These are phyloP conservation scores for Sanguinoderma infundibulare DNA, from an alignment of 1,284 basidiomycete genomes.

Conservation along the genomic window DNA sequence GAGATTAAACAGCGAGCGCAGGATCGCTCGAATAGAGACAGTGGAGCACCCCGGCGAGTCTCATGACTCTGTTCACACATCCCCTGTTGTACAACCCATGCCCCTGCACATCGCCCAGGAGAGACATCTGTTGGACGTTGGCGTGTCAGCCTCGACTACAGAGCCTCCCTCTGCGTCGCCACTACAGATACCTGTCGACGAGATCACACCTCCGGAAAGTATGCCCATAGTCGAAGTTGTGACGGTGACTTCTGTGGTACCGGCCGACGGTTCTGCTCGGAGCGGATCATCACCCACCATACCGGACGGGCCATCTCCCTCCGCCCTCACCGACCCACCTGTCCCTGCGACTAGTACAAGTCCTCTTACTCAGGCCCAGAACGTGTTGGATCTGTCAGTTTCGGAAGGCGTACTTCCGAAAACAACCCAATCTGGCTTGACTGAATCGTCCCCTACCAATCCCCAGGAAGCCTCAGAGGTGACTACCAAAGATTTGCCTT, in stretches of 20 bases:
- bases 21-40: slow-evolving; percentile 26
- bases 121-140: slow-evolving; percentile 3
- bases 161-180: not conserved
- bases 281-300: not conserved
- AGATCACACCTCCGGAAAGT: not conserved
- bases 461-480: not conserved
- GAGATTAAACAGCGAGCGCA: slow-evolving; percentile 56
- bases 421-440: not conserved
- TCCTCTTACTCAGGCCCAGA: no score
- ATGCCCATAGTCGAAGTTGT: slow-evolving; percentile 14
- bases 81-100: slow-evolving; percentile 8
- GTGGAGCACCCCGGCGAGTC: slow-evolving; percentile 10
- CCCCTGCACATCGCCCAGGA: slow-evolving; percentile 17
- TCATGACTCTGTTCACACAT: not conserved
- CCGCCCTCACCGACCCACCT: not conserved
- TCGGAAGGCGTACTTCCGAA: not conserved
- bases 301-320: not conserved
- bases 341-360: not conserved
- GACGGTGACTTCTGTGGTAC: not conserved
- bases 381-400: not conserved
- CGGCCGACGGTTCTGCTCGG: not conserved
- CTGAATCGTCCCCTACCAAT: no score
- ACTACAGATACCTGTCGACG: not conserved
- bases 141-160: not conserved
- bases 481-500: not conserved